Evolutionary conservation across 495 filamentous ascomycete genomes (phyloP), one percentile per base, ranked within the genome.

Genomic region (Penicillium coffeae): DNA sequence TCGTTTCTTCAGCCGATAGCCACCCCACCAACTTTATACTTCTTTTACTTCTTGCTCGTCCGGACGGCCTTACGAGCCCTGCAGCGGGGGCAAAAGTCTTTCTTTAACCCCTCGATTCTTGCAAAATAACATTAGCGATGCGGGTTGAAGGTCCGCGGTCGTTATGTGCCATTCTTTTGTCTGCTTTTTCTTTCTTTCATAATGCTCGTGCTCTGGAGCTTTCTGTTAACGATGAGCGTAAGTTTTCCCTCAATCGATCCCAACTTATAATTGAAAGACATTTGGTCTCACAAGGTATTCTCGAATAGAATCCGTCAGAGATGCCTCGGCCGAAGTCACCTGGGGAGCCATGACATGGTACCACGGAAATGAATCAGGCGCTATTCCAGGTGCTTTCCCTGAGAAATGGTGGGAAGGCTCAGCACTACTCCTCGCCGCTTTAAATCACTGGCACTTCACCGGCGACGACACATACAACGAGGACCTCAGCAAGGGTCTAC

Each of bases 361-460:
- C 45, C n/a, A 48, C 8, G 55, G 55, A 7, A 58, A 54, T 12
- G 55, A 58, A 14, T 51, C 55, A 8, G 55, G 55, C 14, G 42
- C 38, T 3, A 58, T 54, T 16, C 55, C 55, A 10, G 55, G 55
- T 14, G 55, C 48, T 10, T 54, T 58, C 37, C 55, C 55, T 1
- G 16, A 8, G 0, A 58, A 58, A 25, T 88, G 84, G 84, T 88
- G 83, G 84, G 81, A 87, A 66, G 77, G 71, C 22, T 83, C 84
- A 38, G 81, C 81, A 38, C 75, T 87, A 52, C 87, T 82, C 75
- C 76, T 81, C 37, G 69, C 76, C 1, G 55, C 84, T 65, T 75
- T 89, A 42, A 84, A 89, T 57, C 89, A 89, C 63, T 88, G 84
- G 84, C 73, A 81, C 58, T 76, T 75, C 51, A 88, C 87, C 3